Percentiles rank a stretch among this genome's conserved stretches.
Evolutionary conservation across 768 basidiomycete genomes (phyloP).

Genomic region (Podaxis pistillaris): DNA sequence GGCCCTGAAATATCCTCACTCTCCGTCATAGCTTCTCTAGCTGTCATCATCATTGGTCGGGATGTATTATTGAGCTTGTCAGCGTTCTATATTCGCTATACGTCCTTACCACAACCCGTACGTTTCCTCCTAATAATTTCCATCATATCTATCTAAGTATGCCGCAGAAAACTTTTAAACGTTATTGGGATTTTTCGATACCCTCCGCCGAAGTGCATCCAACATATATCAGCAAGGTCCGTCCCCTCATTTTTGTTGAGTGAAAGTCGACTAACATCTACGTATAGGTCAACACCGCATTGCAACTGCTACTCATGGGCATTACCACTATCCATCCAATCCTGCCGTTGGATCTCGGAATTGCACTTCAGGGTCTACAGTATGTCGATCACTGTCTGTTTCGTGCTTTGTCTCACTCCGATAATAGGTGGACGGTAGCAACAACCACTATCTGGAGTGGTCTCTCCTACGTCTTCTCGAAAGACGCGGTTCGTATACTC

Average conservation of each 20-base stretch:
- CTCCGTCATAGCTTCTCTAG: constrained; percentile 66
- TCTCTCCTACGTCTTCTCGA: constrained; percentile 74
- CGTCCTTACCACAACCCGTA: constrained; percentile 84
- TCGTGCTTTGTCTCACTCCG: constrained; percentile 4
- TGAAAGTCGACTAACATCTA: background rate
- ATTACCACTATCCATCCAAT: constrained; percentile 83
- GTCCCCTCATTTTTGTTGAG: background rate
- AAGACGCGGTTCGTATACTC: constrained; percentile 67
- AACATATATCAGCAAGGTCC: constrained; percentile 89
- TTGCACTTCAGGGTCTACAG: constrained; percentile 70
- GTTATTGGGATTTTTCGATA: constrained; percentile 96
- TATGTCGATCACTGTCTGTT: constrained; percentile 37
- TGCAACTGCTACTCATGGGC: constrained; percentile 92
- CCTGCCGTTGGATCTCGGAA: constrained; percentile 54
- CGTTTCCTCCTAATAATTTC: constrained; percentile 24
- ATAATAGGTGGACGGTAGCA: constrained; percentile 76
- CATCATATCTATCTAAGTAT: background rate
- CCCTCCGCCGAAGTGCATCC: constrained; percentile 95
- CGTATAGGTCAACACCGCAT: constrained; percentile 80
- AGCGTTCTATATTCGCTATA: constrained; percentile 93
- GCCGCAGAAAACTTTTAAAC: constrained; percentile 78
- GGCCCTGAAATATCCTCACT: background rate
- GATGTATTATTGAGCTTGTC: constrained; percentile 84
- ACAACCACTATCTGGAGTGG: constrained; percentile 93
- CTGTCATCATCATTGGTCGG: constrained; percentile 83